A percentile compares a stretch with the other conserved stretches of the same genome.
Evolutionary conservation across 768 basidiomycete species (phyloP).

Genomic region (Pluteus cervinus): DNA sequence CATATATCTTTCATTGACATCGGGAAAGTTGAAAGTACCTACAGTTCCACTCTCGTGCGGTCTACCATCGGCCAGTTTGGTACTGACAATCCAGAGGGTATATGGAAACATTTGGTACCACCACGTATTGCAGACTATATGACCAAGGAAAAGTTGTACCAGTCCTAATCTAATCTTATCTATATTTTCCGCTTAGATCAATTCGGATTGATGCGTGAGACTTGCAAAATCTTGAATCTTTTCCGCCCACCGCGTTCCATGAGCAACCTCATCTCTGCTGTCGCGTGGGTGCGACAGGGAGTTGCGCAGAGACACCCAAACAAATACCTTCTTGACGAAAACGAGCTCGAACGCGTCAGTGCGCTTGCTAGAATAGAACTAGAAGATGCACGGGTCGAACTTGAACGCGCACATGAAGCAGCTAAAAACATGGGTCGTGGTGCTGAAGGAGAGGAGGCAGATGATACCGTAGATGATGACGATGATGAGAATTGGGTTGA

Average conservation of each 20-base stretch:
- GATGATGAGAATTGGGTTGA: constrained; percentile 70
- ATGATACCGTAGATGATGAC: constrained; percentile 44
- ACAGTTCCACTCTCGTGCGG: constrained; percentile 71
- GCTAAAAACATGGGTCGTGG: constrained; percentile 66
- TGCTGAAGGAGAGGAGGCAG: constrained; percentile 60
- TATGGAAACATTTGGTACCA: constrained; percentile 2
- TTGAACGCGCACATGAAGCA: constrained; percentile 75
- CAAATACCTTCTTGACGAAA: constrained; percentile 87
- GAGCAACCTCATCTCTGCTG: constrained; percentile 72
- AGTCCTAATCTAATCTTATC: not conserved
- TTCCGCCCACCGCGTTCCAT: constrained; percentile 24
- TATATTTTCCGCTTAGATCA: not conserved
- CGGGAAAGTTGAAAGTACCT: constrained; percentile 43
- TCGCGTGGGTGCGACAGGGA: constrained; percentile 81
- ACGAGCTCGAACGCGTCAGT: constrained; percentile 86
- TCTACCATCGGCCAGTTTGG: constrained; percentile 27
- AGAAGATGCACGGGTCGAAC: constrained; percentile 83
- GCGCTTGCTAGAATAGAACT: constrained; percentile 81
- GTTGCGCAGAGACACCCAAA: constrained; percentile 66
- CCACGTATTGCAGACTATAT: constrained; percentile 7
- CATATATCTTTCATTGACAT: constrained; percentile 61
- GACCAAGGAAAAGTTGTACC: constrained; percentile 2
- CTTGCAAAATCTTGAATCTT: constrained; percentile 2
- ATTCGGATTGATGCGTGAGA: not conserved
- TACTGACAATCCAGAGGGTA: constrained; percentile 5